These are phyloP conservation scores for Leishmania tarentolae DNA, from an alignment of 208 protist species.

Conservation along the genomic window DNA sequence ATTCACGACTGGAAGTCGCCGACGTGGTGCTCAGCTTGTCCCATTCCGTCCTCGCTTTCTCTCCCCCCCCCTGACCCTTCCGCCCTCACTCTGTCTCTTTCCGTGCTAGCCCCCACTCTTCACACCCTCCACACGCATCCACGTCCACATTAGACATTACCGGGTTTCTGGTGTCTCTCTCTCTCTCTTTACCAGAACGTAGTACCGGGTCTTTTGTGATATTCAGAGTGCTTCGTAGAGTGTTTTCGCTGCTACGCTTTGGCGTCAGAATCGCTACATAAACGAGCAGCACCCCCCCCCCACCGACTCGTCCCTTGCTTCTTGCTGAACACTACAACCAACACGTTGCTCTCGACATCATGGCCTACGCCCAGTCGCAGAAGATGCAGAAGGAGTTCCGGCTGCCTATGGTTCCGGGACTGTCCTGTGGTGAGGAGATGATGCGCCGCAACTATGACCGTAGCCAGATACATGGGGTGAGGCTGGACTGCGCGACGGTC, in stretches of 20 bases:
- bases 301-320: not conserved
- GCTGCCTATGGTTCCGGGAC: slow-evolving; percentile 90
- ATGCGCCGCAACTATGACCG: slow-evolving; percentile 90
- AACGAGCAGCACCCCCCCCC: not conserved
- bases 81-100: not conserved
- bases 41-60: not conserved
- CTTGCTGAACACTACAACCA: not conserved
- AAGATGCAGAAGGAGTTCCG: slow-evolving; percentile 89
- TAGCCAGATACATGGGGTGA: slow-evolving; percentile 54
- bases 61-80: not conserved
- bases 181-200: too few species aligned
- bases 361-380: slow-evolving; percentile 82
- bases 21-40: not conserved
- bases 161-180: not conserved
- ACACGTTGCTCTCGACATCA: not conserved
- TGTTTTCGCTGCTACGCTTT: not conserved
- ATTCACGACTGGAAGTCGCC: not conserved
- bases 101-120: not conserved
- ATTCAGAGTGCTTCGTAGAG: not conserved
- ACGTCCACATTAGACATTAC: not conserved
- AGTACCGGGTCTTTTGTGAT: not conserved
- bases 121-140: not conserved
- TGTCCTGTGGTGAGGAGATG: slow-evolving; percentile 90
- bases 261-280: not conserved
- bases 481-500: slow-evolving; percentile 45